Conservation (phyloP, 176 grass and related monocot species). For the Oryza australiensis region DNA sequence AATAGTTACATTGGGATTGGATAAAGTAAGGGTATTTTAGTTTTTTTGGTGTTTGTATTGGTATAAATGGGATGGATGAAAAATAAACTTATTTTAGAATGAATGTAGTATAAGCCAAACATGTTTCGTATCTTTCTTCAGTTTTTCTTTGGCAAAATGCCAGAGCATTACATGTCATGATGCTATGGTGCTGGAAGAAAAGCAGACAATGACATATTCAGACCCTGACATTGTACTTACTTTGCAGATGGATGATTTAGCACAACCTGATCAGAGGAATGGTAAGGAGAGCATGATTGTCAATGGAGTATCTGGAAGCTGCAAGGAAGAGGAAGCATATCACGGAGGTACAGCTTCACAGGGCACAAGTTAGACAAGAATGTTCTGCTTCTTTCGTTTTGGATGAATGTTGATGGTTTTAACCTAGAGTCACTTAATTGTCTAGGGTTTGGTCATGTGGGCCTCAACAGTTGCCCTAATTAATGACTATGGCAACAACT, state of each 20-base stretch:
- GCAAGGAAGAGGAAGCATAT: slow-evolving; percentile 2
- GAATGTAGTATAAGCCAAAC: too few species aligned
- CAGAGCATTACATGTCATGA: neutral
- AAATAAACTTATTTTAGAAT: too few species aligned
- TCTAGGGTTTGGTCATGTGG: neutral
- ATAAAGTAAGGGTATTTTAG: too few species aligned
- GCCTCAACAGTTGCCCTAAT: neutral
- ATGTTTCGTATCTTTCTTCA: too few species aligned
- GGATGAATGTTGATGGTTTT: neutral
- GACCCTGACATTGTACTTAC: neutral
- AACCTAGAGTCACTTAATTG: neutral
- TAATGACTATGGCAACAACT: neutral
- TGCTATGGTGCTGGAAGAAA: slow-evolving; percentile 19
- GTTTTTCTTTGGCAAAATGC: neutral
- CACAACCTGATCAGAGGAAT: slow-evolving; percentile 1
- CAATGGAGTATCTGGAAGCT: neutral
- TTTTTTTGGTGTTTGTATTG: too few species aligned
- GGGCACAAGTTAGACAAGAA: neutral
- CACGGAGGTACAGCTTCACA: neutral
- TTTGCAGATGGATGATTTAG: neutral
- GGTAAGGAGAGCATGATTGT: neutral
- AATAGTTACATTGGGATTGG: too few species aligned
- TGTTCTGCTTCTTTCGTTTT: slow-evolving; percentile 8
- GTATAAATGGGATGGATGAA: too few species aligned
- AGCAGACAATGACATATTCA: neutral